Evolutionary conservation across 352 stramenopile genomes (phyloP).

Genomic region (Salisapilia sapeloensis): DNA sequence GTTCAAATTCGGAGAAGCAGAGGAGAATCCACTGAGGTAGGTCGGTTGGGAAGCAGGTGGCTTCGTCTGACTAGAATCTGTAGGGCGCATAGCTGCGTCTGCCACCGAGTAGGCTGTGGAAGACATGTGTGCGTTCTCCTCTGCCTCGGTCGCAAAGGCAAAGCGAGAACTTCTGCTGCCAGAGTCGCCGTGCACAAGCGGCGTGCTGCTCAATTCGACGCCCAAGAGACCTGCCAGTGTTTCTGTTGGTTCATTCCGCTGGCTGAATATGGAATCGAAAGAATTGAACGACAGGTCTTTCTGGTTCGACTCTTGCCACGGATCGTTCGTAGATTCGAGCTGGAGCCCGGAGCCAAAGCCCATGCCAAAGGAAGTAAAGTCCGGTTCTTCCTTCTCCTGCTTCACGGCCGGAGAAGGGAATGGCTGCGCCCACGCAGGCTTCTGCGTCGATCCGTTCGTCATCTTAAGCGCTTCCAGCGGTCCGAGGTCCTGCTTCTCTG

Average conservation of each 20-base stretch:
- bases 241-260: conserved; percentile 55
- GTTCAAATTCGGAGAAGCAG: too few species aligned
- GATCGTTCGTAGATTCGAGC: conserved; percentile 6
- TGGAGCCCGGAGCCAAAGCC: conserved; percentile 51
- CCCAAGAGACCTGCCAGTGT: conserved; percentile 45
- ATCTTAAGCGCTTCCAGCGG: conserved; percentile 58
- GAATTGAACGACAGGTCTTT: conserved; percentile 45
- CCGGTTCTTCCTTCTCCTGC: conserved; percentile 9
- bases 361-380: conserved; percentile 64
- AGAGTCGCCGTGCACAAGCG: conserved; percentile 13
- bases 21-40: too few species aligned
- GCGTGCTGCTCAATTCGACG: conserved; percentile 28
- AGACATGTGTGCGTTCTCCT: conserved; percentile 7
- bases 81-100: conserved; percentile 1
- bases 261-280: conserved; percentile 71
- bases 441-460: conserved; percentile 35
- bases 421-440: conserved; percentile 48
- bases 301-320: conserved; percentile 3
- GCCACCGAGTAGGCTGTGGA: conserved; percentile 10
- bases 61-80: too few species aligned
- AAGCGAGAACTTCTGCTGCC: conserved; percentile 42
- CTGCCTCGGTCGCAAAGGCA: conserved; percentile 53
- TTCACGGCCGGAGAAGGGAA: conserved; percentile 30
- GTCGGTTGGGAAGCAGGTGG: too few species aligned
- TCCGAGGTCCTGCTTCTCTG: conserved; percentile 16